Evolutionary conservation across 371 early-diverging fungal species (phyloP).

Genomic region (Capillidium rhysosporum): DNA sequence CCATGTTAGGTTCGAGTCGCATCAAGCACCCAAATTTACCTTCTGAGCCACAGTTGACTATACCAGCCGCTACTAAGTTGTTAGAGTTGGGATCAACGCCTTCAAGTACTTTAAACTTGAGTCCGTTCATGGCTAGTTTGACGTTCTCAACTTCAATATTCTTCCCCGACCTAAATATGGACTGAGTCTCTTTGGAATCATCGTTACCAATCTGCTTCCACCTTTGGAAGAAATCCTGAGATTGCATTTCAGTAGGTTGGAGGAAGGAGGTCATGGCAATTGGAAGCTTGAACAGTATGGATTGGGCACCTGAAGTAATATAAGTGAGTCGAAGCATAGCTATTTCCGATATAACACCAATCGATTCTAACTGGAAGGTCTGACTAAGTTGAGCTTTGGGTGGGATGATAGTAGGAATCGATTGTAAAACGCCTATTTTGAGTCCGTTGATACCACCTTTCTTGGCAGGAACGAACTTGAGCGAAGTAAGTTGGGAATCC

Average conservation of each 20-base stretch:
- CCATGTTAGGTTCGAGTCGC: slow-evolving; percentile 71
- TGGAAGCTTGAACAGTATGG: slow-evolving; percentile 47
- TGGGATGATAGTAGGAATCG: slow-evolving; percentile 24
- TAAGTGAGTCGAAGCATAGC: slow-evolving; percentile 45
- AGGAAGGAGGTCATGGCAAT: slow-evolving; percentile 66
- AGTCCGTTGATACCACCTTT: slow-evolving; percentile 15
- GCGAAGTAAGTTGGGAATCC: slow-evolving; percentile 15
- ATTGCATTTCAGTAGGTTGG: slow-evolving; percentile 56
- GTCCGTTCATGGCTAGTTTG: slow-evolving; percentile 29
- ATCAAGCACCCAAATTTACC: slow-evolving; percentile 84
- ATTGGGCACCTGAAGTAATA: slow-evolving; percentile 24
- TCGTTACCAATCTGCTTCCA: slow-evolving; percentile 91
- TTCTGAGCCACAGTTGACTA: slow-evolving; percentile 44
- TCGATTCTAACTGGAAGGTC: slow-evolving; percentile 47
- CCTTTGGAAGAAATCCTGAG: slow-evolving; percentile 69
- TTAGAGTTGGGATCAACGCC: slow-evolving; percentile 74
- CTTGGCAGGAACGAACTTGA: slow-evolving; percentile 14
- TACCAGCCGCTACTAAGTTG: slow-evolving; percentile 76
- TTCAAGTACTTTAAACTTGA: slow-evolving; percentile 48
- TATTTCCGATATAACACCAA: slow-evolving; percentile 23
- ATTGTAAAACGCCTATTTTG: slow-evolving; percentile 14
- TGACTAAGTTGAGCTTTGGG: slow-evolving; percentile 56
- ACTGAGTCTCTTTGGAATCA: slow-evolving; percentile 60
- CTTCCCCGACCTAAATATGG: slow-evolving; percentile 32
- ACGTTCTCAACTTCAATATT: slow-evolving; percentile 27